phyloP scores from a whole-genome alignment of 441 rosid species.

The Melastoma candidum region DNA sequence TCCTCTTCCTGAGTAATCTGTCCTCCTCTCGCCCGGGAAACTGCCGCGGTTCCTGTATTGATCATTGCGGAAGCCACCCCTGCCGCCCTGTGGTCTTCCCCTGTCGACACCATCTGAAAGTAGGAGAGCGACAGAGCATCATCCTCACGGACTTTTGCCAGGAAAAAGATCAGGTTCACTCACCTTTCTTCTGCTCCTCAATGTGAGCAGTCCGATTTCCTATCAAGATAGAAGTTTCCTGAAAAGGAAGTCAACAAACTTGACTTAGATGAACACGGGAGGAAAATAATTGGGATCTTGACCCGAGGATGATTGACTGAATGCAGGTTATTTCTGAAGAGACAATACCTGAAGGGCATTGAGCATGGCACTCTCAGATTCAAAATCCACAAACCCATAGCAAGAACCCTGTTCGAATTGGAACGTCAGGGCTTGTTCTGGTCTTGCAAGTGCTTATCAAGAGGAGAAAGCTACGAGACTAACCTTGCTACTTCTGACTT shows the following conservation, averaged over 20 bases:
- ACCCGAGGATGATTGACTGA: background rate
- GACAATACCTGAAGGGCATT: conserved; percentile 30
- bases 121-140: no score
- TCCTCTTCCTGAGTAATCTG: conserved; percentile 21
- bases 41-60: conserved; percentile 33
- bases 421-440: no score
- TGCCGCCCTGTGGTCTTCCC: conserved; percentile 18
- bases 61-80: conserved; percentile 34
- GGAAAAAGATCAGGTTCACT: conserved; percentile 9
- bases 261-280: no score
- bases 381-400: conserved; percentile 52
- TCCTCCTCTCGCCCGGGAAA: conserved; percentile 23
- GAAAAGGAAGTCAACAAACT: conserved; percentile 7
- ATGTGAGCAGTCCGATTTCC: conserved; percentile 46
- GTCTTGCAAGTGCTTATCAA: background rate
- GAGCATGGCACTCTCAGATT: conserved; percentile 26
- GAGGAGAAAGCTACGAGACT: conserved; percentile 8
- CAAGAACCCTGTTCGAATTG: conserved; percentile 32
- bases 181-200: conserved; percentile 60
- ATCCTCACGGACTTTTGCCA: background rate
- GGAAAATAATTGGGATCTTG: background rate
- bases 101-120: conserved; percentile 4
- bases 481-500: conserved; percentile 48
- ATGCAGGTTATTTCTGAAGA: background rate
- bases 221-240: conserved; percentile 42